A percentile compares a stretch with the other conserved stretches of the same genome.
Conservation (phyloP, 2,329 filamentous ascomycete genomes). For the Conoideocrella luteorostrata region DNA sequence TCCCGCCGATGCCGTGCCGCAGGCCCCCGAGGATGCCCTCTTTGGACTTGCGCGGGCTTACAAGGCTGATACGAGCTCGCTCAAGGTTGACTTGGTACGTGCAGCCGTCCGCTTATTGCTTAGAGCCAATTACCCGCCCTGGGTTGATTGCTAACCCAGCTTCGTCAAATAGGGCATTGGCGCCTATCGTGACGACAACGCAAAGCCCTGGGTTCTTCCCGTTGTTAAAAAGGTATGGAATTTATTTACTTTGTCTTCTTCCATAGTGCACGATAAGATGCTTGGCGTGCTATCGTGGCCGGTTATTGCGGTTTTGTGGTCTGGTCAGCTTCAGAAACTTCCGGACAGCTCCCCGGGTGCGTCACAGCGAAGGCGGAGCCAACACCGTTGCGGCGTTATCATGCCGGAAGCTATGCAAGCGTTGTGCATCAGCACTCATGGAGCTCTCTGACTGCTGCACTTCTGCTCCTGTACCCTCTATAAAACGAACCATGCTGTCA, state of each 20-base stretch:
- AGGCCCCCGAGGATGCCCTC: constrained; percentile 90
- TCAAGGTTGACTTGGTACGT: constrained; percentile 88
- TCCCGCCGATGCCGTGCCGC: constrained; percentile 68
- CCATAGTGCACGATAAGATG: too few species aligned
- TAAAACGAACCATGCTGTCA: too few species aligned
- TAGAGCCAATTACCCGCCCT: neutral
- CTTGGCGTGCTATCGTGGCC: neutral
- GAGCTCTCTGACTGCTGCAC: neutral
- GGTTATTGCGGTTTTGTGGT: neutral
- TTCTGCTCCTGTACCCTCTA: neutral
- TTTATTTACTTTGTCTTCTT: too few species aligned
- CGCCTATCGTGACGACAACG: constrained; percentile 89
- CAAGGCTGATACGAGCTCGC: constrained; percentile 65
- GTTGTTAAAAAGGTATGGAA: constrained; percentile 89
- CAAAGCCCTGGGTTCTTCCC: constrained; percentile 94
- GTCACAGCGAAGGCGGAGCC: neutral
- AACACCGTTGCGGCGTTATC: neutral
- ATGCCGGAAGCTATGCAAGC: neutral
- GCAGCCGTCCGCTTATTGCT: too few species aligned
- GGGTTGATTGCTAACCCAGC: neutral
- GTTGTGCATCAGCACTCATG: neutral
- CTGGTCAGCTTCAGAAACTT: neutral
- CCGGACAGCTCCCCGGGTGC: too few species aligned
- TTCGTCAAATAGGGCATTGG: constrained; percentile 57
- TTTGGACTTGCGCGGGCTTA: constrained; percentile 90